phyloP scores from a whole-genome alignment of 176 grass and related monocot genomes.

The Triticum timopheevii region DNA sequence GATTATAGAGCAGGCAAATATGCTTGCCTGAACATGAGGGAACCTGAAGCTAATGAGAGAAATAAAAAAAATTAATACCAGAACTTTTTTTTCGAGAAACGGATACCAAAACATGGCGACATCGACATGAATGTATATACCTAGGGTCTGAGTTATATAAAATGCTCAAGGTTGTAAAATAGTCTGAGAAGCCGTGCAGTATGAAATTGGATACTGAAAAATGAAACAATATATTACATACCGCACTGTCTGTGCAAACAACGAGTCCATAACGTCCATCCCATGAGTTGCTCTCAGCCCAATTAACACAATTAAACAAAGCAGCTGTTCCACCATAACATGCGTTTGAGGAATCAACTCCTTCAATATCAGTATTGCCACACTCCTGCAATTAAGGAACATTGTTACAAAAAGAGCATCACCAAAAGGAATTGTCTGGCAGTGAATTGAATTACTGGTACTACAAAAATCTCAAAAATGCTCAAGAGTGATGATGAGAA shows the following conservation, averaged over 20 bases:
- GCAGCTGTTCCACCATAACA: constrained; percentile 85
- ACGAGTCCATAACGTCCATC: constrained; percentile 76
- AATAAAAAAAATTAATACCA: background rate
- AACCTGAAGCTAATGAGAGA: background rate
- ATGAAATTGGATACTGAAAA: background rate
- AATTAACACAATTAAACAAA: constrained; percentile 81
- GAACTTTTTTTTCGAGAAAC: too few relatives aligned
- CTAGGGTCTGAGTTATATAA: background rate
- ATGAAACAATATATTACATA: constrained; percentile 15
- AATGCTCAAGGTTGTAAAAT: background rate
- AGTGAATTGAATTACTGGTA: background rate
- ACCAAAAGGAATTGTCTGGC: background rate
- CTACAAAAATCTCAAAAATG: background rate
- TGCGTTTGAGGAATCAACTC: constrained; percentile 84
- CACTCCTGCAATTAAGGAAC: constrained; percentile 48
- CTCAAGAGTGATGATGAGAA: too few relatives aligned
- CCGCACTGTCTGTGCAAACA: constrained; percentile 81
- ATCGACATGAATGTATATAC: background rate
- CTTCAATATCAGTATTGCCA: constrained; percentile 79
- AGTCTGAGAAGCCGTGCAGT: background rate
- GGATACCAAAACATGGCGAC: background rate
- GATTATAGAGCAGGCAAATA: background rate
- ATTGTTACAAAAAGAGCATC: background rate
- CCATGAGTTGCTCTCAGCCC: constrained; percentile 83
- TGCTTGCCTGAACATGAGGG: background rate